Conservation (phyloP, 1,139 yeast genomes). For the Wickerhamiella infanticola region DNA sequence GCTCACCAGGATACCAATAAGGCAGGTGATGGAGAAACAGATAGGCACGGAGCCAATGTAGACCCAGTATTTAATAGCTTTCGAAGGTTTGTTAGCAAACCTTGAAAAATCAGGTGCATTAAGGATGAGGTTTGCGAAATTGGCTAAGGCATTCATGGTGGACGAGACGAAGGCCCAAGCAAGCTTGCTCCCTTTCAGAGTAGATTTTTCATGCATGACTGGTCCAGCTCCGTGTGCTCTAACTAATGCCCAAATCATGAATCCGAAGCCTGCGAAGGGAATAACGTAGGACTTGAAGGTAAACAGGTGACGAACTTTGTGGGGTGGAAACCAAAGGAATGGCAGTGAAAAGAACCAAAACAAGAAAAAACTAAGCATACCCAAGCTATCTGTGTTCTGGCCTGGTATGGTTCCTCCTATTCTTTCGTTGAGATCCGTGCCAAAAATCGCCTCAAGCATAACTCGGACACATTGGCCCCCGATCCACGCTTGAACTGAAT, state of each 20-base stretch:
- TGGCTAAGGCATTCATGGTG: conserved; percentile 60
- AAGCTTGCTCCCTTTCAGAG: conserved; percentile 57
- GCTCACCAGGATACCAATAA: conserved; percentile 73
- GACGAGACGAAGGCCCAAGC: conserved; percentile 70
- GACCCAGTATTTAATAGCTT: conserved; percentile 38
- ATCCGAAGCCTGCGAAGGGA: conserved; percentile 65
- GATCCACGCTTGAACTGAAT: conserved; percentile 58
- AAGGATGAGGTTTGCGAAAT: conserved; percentile 68
- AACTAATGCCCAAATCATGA: conserved; percentile 55
- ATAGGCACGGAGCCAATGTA: conserved; percentile 43
- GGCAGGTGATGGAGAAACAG: conserved; percentile 63
- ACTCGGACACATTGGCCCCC: conserved; percentile 67
- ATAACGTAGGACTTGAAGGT: conserved; percentile 59
- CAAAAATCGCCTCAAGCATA: conserved; percentile 27
- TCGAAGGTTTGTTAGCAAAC: conserved; percentile 42
- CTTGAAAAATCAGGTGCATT: conserved; percentile 84
- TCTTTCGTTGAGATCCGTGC: conserved; percentile 9
- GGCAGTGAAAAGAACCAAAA: conserved; percentile 71
- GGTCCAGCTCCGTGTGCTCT: neutral
- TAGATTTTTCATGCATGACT: neutral
- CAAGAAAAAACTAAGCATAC: conserved; percentile 54
- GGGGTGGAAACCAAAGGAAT: conserved; percentile 65
- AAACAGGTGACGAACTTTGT: conserved; percentile 60
- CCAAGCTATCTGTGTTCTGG: conserved; percentile 22
- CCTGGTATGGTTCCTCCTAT: too few species aligned